These are phyloP conservation scores for Coemansia sp. DNA, from an alignment of 192 early-diverging fungal genomes.

Conservation along the genomic window DNA sequence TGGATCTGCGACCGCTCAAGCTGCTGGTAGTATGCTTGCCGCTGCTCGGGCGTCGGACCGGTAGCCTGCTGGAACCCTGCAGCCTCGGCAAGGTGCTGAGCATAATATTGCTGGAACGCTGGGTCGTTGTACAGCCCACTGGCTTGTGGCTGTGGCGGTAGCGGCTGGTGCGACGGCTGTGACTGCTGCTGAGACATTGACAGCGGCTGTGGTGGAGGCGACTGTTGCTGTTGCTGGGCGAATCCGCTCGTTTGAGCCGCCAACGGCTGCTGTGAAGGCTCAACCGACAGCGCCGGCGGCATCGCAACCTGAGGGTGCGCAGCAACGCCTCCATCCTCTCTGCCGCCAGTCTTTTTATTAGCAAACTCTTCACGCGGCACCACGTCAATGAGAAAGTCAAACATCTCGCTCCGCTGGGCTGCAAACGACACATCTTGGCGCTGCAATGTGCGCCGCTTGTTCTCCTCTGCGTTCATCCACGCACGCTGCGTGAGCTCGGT, in stretches of 20 bases:
- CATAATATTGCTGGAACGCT: conserved; percentile 51
- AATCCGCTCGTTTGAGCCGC: background rate
- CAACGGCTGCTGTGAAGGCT: conserved; percentile 5
- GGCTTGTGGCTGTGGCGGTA: conserved; percentile 13
- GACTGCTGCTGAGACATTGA: conserved; percentile 12
- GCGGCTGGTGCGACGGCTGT: conserved; percentile 12
- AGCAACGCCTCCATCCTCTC: conserved; percentile 1
- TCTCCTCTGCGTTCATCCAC: conserved; percentile 93
- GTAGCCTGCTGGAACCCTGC: conserved; percentile 38
- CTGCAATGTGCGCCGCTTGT: conserved; percentile 94
- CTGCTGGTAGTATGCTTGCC: conserved; percentile 53
- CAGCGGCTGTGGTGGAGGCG: background rate
- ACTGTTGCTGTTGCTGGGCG: conserved; percentile 7
- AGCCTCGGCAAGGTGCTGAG: conserved; percentile 47
- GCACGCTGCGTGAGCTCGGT: conserved; percentile 80
- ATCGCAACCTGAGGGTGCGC: background rate
- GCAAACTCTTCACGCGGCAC: conserved; percentile 86
- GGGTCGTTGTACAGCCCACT: conserved; percentile 29
- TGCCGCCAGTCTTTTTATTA: conserved; percentile 25
- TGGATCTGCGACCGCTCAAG: conserved; percentile 52
- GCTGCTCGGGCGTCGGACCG: conserved; percentile 41
- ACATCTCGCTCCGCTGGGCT: conserved; percentile 87
- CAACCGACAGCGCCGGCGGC: background rate
- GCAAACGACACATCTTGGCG: conserved; percentile 87
- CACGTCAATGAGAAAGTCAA: conserved; percentile 97